Base-by-base conservation (phyloP, 2,329 filamentous ascomycete species). In the Aureobasidium pullulans region DNA sequence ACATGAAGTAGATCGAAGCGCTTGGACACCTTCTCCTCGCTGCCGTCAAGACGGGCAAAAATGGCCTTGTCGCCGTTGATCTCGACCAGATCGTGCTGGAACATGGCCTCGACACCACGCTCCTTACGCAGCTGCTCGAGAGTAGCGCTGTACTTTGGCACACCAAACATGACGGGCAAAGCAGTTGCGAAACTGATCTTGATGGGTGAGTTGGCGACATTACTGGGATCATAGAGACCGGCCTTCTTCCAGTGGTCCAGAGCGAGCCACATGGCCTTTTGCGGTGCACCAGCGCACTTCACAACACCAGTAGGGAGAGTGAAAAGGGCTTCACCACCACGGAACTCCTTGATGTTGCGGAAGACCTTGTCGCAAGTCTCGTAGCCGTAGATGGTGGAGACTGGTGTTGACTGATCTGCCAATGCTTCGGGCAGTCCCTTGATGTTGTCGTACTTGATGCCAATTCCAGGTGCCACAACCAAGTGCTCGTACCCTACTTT, bases 401-500 rank as follows among this genome's bases (percentile, higher is more conserved):
- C 72, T 19, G 64, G 66, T 0, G 70, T 62, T n/a, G 70, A 63
- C 4, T 67, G 64, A 47, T 75, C 65, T 19, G 67, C 68, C 1
- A 75, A 63, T n/a, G 72, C 72, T 59, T 75, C 50, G 19, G 47
- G 57, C 6, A 65, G 44, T 13, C 63, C 60, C 28, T 60, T 60
- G 48, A 65, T 63, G 34, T 61, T 61, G 54, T 56, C 58, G 52
- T 61, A 62, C 32, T 62, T 59, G 59, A 63, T 56, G 8, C 54
- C 62, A 29, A 64, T 62, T 28, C 64, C 62, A 0, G 85, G 84
- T 0, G 72, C 83, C 0, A 88, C 84, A 36, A 88, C 76, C 1
- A 88, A 76, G 6, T 87, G 84, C 61, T 87, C 83, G 64, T 88
- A 88, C 67, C 68, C 75, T 47, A 88, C 64, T 66, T 74, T 78